phyloP scores from a whole-genome alignment of 257 asterid species.

The Nemophila menziesii region DNA sequence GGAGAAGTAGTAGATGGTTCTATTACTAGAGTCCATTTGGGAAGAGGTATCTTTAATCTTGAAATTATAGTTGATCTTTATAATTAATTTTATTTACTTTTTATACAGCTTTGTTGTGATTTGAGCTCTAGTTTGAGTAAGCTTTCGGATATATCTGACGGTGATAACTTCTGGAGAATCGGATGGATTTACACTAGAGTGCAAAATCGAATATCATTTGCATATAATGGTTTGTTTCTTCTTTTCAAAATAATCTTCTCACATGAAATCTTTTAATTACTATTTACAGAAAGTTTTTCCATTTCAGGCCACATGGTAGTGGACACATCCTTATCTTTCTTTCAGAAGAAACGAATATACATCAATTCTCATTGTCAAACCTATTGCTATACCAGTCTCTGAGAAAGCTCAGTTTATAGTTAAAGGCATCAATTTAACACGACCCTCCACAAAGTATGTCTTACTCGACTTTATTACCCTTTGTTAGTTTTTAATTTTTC shows the following conservation, averaged over 20 bases:
- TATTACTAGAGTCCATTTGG: conserved; percentile 48
- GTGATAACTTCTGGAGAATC: conserved; percentile 51
- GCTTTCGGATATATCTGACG: conserved; percentile 44
- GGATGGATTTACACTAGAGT: conserved; percentile 74
- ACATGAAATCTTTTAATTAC: background rate
- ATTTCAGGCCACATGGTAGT: conserved; percentile 55
- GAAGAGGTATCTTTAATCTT: conserved; percentile 46
- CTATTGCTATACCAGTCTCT: conserved; percentile 62
- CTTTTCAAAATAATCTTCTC: background rate
- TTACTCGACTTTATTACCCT: background rate
- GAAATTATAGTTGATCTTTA: background rate
- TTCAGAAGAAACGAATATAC: conserved; percentile 20
- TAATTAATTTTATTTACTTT: conserved; percentile 9
- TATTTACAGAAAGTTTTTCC: conserved; percentile 9
- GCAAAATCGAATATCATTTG: conserved; percentile 58
- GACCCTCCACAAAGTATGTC: conserved; percentile 42
- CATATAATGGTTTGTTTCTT: conserved; percentile 34
- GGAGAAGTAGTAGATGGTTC: conserved; percentile 32
- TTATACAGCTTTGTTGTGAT: conserved; percentile 49
- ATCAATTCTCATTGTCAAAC: conserved; percentile 45
- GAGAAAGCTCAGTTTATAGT: conserved; percentile 43
- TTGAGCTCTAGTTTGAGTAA: conserved; percentile 55
- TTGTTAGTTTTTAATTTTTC: no score
- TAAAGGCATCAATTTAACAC: conserved; percentile 48
- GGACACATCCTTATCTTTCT: conserved; percentile 47